Percentiles rank a stretch among this genome's conserved stretches.
phyloP scores from a whole-genome alignment of 805 yeast species.

The Wickerhamiella australiensis region DNA sequence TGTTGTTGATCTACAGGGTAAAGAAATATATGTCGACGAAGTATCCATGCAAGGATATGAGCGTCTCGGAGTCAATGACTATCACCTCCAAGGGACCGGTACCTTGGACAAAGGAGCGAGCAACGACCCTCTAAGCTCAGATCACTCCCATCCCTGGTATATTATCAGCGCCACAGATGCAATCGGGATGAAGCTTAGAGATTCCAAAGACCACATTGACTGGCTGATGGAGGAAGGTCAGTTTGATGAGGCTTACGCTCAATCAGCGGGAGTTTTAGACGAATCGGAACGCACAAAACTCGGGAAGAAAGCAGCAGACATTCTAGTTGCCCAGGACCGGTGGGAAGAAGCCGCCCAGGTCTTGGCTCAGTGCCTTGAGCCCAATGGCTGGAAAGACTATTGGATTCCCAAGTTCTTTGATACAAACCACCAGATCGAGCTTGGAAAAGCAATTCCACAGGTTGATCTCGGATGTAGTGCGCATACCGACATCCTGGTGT shows the following conservation, averaged over 20 bases:
- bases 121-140: too few relatives aligned
- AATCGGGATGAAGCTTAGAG: conserved; percentile 61
- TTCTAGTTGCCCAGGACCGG: conserved; percentile 28
- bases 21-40: conserved; percentile 69
- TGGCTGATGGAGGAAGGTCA: conserved; percentile 54
- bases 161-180: conserved; percentile 74
- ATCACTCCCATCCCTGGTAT: conserved; percentile 36
- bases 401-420: conserved; percentile 47
- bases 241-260: conserved; percentile 55
- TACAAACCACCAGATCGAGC: conserved; percentile 33
- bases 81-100: conserved; percentile 25
- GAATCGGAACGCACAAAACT: conserved; percentile 21
- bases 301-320: conserved; percentile 45
- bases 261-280: background rate
- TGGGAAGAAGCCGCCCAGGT: conserved; percentile 50
- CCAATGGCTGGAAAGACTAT: conserved; percentile 45
- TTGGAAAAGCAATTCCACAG: conserved; percentile 50
- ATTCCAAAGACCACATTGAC: conserved; percentile 50
- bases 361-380: conserved; percentile 32
- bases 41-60: conserved; percentile 48
- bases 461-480: conserved; percentile 13
- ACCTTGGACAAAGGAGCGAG: too few relatives aligned
- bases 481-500: conserved; percentile 39
- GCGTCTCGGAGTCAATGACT: conserved; percentile 66
- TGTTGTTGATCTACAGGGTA: conserved; percentile 57